These are phyloP conservation scores for Moesziomyces antarcticus DNA, from an alignment of 1,284 basidiomycete species.

Conservation along the genomic window DNA sequence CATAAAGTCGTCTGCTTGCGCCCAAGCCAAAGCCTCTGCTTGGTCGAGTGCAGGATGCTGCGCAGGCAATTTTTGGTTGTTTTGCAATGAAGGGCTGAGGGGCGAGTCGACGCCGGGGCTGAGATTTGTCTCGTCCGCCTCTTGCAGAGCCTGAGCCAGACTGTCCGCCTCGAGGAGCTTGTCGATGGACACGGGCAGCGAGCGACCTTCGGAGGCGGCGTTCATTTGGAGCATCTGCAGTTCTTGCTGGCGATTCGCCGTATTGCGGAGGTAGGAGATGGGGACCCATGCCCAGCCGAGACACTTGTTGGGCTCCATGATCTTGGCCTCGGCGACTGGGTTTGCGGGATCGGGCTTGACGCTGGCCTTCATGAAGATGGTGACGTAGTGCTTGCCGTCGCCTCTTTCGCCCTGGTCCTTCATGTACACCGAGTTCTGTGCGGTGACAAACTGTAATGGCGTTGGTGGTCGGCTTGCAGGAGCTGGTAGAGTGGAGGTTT, in stretches of 20 bases:
- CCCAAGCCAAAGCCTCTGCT: slow-evolving; percentile 40
- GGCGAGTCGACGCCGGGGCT: slow-evolving; percentile 5
- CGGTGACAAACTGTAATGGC: slow-evolving; percentile 47
- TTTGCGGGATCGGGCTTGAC: slow-evolving; percentile 20
- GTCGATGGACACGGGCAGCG: slow-evolving; percentile 45
- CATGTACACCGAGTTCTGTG: slow-evolving; percentile 47
- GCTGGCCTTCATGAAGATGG: slow-evolving; percentile 60
- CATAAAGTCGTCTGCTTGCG: slow-evolving; percentile 51
- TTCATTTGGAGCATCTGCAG: slow-evolving; percentile 33
- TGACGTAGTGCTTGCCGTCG: slow-evolving; percentile 63
- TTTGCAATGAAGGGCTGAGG: not conserved
- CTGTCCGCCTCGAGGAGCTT: slow-evolving; percentile 47
- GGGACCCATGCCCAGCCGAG: slow-evolving; percentile 62
- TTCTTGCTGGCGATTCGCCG: slow-evolving; percentile 28
- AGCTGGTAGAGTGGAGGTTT: slow-evolving; percentile 12
- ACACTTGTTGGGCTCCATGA: slow-evolving; percentile 63
- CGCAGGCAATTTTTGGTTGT: not conserved
- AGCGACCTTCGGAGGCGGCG: slow-evolving; percentile 29
- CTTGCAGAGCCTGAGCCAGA: slow-evolving; percentile 35
- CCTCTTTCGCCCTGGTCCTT: slow-evolving; percentile 34
- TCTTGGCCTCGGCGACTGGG: slow-evolving; percentile 18
- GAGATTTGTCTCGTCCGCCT: slow-evolving; percentile 22
- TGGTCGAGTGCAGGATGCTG: not conserved
- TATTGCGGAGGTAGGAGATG: slow-evolving; percentile 34
- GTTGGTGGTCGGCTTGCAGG: slow-evolving; percentile 5